These are phyloP conservation scores for Penicillium sp. DNA, from an alignment of 2,329 filamentous ascomycete genomes.

Conservation along the genomic window DNA sequence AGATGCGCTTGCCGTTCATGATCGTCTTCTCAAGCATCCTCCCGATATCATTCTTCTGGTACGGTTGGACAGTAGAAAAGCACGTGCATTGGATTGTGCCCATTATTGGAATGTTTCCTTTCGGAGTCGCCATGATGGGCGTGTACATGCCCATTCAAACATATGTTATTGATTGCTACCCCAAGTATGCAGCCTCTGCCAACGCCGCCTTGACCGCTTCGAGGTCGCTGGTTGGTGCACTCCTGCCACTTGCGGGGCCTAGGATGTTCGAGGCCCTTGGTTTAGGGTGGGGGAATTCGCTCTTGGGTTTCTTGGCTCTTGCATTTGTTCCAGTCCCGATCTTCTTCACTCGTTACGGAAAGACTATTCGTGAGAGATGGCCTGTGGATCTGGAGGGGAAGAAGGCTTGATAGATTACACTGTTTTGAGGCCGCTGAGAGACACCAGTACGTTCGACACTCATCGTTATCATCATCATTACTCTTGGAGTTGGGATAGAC, in stretches of 20 bases:
- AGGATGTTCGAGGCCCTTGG: slow-evolving; percentile 52
- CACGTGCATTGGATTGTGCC: slow-evolving; percentile 63
- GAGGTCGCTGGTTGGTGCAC: slow-evolving; percentile 60
- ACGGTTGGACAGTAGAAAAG: slow-evolving; percentile 62
- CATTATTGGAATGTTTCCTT: slow-evolving; percentile 62
- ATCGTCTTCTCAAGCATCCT: slow-evolving; percentile 60
- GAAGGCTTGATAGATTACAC: slow-evolving; percentile 17
- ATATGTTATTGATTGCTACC: slow-evolving; percentile 64
- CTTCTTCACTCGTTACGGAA: slow-evolving; percentile 14
- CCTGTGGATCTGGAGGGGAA: slow-evolving; percentile 9
- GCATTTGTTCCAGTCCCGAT: slow-evolving; percentile 49
- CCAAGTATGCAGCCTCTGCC: slow-evolving; percentile 52
- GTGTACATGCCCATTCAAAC: slow-evolving; percentile 63
- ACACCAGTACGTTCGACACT: too few species aligned
- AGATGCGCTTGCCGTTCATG: slow-evolving; percentile 60
- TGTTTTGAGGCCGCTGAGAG: too few species aligned
- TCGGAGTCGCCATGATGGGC: slow-evolving; percentile 61
- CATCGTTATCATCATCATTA: too few species aligned
- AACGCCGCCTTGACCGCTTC: slow-evolving; percentile 61
- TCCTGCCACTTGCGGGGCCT: slow-evolving; percentile 64
- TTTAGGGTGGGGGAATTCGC: slow-evolving; percentile 55
- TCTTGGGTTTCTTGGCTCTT: slow-evolving; percentile 61
- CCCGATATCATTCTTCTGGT: slow-evolving; percentile 61
- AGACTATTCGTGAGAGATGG: slow-evolving; percentile 15
- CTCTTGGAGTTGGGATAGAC: too few species aligned